Percentiles rank a stretch among this genome's conserved stretches.
phyloP scores from a whole-genome alignment of 352 stramenopile genomes.

The Pythium folliculosum region DNA sequence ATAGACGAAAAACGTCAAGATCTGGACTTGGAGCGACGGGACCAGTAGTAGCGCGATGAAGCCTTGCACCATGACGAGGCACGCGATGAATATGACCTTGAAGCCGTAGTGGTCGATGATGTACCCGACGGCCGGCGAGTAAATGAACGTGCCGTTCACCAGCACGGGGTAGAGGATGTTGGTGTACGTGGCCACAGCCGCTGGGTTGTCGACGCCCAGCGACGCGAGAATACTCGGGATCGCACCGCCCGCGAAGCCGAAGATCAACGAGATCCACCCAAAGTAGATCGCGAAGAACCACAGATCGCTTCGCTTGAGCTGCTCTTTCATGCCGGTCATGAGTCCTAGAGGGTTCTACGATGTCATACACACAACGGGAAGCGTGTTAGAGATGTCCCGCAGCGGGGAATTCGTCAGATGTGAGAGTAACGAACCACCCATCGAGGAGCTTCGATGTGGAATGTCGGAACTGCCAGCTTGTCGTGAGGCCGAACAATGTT shows the following conservation, averaged over 20 bases:
- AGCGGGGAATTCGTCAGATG: background rate
- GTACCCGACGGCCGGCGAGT: conserved; percentile 71
- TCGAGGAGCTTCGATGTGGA: conserved; percentile 50
- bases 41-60: conserved; percentile 69
- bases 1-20: conserved; percentile 72
- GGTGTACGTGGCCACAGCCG: conserved; percentile 50
- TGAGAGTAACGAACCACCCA: conserved; percentile 42
- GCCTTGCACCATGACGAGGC: conserved; percentile 62
- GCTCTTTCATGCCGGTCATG: conserved; percentile 53
- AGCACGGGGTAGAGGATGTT: conserved; percentile 74
- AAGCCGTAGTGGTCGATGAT: conserved; percentile 81
- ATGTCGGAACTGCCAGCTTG: conserved; percentile 50
- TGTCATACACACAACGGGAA: background rate
- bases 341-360: conserved; percentile 58
- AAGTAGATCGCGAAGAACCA: conserved; percentile 83
- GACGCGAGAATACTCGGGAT: conserved; percentile 70
- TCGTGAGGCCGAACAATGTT: conserved; percentile 55
- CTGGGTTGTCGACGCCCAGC: conserved; percentile 30
- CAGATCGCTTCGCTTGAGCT: conserved; percentile 58
- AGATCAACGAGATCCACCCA: conserved; percentile 81
- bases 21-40: conserved; percentile 55
- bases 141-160: conserved; percentile 82
- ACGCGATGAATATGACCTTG: conserved; percentile 70
- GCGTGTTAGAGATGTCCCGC: background rate
- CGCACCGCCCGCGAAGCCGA: conserved; percentile 73